Base-by-base conservation (phyloP, 106 monocot genomes). In the Acorus gramineus region DNA sequence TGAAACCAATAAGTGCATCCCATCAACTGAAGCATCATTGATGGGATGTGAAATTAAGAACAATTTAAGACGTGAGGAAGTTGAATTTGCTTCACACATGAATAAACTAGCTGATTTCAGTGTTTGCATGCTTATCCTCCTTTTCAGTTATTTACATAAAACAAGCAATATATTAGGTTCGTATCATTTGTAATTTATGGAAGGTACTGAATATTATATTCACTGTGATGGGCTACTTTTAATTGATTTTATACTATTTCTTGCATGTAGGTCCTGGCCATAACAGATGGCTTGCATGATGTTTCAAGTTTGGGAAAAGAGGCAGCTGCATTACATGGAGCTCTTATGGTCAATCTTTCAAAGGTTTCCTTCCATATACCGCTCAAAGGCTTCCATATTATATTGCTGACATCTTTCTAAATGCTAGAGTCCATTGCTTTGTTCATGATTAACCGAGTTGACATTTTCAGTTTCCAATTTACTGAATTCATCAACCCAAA, bases 201-300 rank as follows among this genome's bases (percentile, higher is more conserved):
- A 52, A 42, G 3, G 2, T 3, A 52, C 3, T 45, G n/a, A 43
- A 28, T 66, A n/a, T 66, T 66, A 4, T 13, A 43, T 10, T 50
- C 2, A 12, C 13, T 49, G 7, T 64, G 47, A 11, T 64, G 2
- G n/a, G 11, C 4, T 64, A 13, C 5, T 9, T 64, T 10, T 3
- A 11, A 11, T 47, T 7, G 8, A 13, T 11, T 58, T 51, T 60
- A 10, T 46, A 62, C 4, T 66, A 2, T 44, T 59, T 49, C 60
- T 66, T 50, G 7, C 72, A 4, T 75, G 60, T 66, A 98, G 98
- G 83, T 98, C 71, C 69, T 98, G 66, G 87, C 83, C 51, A 88
- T 98, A 67, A 77, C 92, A 70, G 85, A 91, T 68, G 83, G 80
- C 54, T 76, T 98, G 60, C 83, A 78, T 75, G 88, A 92, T 77